Conservation (phyloP, 306 rosid species). For the Mimosa pudica region DNA sequence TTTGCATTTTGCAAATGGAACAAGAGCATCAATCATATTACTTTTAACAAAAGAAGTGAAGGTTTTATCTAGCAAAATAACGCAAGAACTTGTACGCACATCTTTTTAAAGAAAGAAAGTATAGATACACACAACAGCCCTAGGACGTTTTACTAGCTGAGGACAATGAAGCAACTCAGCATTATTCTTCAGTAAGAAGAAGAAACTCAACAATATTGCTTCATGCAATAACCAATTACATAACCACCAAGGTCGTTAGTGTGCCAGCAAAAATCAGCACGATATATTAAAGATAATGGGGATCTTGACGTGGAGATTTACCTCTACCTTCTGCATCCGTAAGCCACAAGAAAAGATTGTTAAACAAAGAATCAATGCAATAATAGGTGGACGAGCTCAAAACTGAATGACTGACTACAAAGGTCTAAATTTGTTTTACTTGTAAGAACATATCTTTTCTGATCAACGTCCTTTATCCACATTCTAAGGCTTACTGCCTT, state of each 20-base stretch:
- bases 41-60: no score
- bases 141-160: slow-evolving; percentile 32
- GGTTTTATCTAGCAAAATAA: neutral
- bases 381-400: slow-evolving; percentile 27
- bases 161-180: slow-evolving; percentile 35
- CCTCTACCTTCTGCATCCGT: slow-evolving; percentile 36
- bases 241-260: slow-evolving; percentile 20
- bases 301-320: slow-evolving; percentile 30
- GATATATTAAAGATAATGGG: slow-evolving; percentile 29
- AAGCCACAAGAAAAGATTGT: slow-evolving; percentile 35
- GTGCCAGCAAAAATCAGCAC: slow-evolving; percentile 40
- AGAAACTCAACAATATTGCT: no score
- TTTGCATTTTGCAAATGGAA: no score
- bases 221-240: neutral
- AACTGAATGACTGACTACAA: slow-evolving; percentile 14
- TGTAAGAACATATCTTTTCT: slow-evolving; percentile 28
- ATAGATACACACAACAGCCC: neutral
- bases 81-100: neutral
- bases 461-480: slow-evolving; percentile 54
- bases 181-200: slow-evolving; percentile 29
- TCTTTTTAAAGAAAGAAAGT: neutral
- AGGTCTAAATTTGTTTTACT: slow-evolving; percentile 31
- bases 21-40: no score
- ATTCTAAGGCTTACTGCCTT: slow-evolving; percentile 43
- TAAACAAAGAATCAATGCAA: slow-evolving; percentile 35